Percentiles rank a stretch among this genome's conserved stretches.
These are phyloP conservation scores for Styphnolobium japonicum DNA, from an alignment of 306 rosid species.

Conservation along the genomic window DNA sequence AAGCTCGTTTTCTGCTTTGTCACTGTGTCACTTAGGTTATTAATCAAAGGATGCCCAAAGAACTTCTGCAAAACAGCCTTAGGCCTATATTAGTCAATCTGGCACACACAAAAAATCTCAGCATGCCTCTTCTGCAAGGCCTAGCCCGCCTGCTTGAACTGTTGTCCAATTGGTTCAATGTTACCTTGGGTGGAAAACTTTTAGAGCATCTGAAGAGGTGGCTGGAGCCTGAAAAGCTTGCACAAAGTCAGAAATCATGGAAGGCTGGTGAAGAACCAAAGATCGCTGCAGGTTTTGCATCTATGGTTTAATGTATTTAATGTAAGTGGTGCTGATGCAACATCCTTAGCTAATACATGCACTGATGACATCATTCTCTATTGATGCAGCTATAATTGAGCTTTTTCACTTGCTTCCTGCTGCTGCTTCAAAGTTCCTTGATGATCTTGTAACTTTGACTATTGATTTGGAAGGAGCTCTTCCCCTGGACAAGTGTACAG, in stretches of 20 bases:
- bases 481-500: slow-evolving; percentile 96
- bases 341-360: slow-evolving; percentile 7
- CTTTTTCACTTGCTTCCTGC: slow-evolving; percentile 95
- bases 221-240: slow-evolving; percentile 99
- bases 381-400: slow-evolving; percentile 88
- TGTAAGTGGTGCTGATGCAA: slow-evolving; percentile 23
- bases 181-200: slow-evolving; percentile 89
- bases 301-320: slow-evolving; percentile 25
- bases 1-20: slow-evolving; percentile 7
- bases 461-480: slow-evolving; percentile 98
- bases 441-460: slow-evolving; percentile 94
- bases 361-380: slow-evolving; percentile 27
- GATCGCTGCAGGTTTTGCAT: slow-evolving; percentile 87
- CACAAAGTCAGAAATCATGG: slow-evolving; percentile 93
- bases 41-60: slow-evolving; percentile 97
- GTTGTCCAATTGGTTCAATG: slow-evolving; percentile 96
- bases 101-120: slow-evolving; percentile 94
- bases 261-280: slow-evolving; percentile 99
- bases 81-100: slow-evolving; percentile 95
- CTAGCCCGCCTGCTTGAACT: slow-evolving; percentile 96
- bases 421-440: slow-evolving; percentile 97
- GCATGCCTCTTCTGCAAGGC: slow-evolving; percentile 99
- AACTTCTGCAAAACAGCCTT: slow-evolving; percentile 94
- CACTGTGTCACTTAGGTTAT: slow-evolving; percentile 63
- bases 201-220: slow-evolving; percentile 96